Conservation (phyloP, 495 filamentous ascomycete species). For the Mytilinidion resinicola region DNA sequence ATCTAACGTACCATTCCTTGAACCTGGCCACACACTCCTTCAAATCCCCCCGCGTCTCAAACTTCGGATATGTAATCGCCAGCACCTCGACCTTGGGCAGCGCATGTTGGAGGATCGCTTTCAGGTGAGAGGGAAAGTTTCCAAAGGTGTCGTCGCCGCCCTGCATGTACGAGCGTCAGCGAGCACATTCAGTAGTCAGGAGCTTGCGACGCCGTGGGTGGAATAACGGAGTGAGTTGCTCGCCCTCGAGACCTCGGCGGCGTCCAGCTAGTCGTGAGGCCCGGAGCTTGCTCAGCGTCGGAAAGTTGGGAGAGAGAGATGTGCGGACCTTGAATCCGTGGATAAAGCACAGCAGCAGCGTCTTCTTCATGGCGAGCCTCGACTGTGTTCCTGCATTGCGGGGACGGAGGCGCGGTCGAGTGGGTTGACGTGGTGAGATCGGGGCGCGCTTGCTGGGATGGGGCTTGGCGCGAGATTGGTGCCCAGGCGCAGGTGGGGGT, state of each 20-base stretch:
- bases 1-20: conserved; percentile 65
- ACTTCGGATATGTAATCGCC: conserved; percentile 76
- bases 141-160: conserved; percentile 86
- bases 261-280: no score
- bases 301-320: background rate
- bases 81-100: conserved; percentile 68
- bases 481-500: no score
- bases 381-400: conserved; percentile 29
- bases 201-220: no score
- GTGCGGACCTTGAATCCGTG: conserved; percentile 87
- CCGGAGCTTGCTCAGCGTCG: background rate
- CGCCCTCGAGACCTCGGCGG: no score
- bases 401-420: background rate
- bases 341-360: conserved; percentile 83
- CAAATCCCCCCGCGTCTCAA: conserved; percentile 85
- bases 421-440: background rate
- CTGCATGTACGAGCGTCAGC: conserved; percentile 38
- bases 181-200: background rate
- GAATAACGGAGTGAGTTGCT: no score
- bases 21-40: conserved; percentile 72
- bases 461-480: no score
- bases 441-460: no score
- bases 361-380: conserved; percentile 68
- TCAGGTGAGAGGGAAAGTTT: conserved; percentile 67
- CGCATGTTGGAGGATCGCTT: conserved; percentile 57